Evolutionary conservation across 1,139 yeast species (phyloP), one percentile per base, ranked within the genome.

Genomic region (Geotrichum fermentans): DNA sequence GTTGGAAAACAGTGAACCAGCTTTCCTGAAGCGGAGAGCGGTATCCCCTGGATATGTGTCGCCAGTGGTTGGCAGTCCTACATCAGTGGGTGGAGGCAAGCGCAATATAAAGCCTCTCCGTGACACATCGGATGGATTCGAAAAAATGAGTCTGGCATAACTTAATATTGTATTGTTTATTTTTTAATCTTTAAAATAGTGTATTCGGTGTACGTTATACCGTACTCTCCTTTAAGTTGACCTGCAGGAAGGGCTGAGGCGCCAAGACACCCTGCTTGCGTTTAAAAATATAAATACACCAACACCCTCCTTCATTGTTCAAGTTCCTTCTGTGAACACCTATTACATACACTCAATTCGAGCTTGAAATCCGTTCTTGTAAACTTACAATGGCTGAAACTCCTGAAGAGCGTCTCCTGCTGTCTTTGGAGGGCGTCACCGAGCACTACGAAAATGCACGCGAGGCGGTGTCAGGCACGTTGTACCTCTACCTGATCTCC

Each of bases 161-260:
- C 8, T 5, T 24, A 14, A 10, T 5, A 34, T 18, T 6, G n/a
- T 30, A 8, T 5, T 30, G 5, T 30, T 30, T 30, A 30, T 13
- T 30, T 5, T n/a, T 36, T 21, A 7, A 36, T 36, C 11, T 36
- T 7, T n/a, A 73, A 71, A 56, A 80, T 77, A 50, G 77, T 75
- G 50, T 79, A 78, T 20, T 39, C 43, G n/a, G n/a, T n/a, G n/a
- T n/a, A n/a, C n/a, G n/a, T n/a, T n/a, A n/a, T n/a, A n/a, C n/a
- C n/a, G n/a, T n/a, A n/a, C n/a, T n/a, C n/a, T n/a, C n/a, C n/a
- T n/a, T n/a, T n/a, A n/a, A n/a, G n/a, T n/a, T n/a, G n/a, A n/a
- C n/a, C n/a, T n/a, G n/a, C n/a, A n/a, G n/a, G n/a, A n/a, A n/a
- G n/a, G n/a, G n/a, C n/a, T n/a, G n/a, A n/a, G n/a, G n/a, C n/a